Conservation (phyloP, 1,284 basidiomycete genomes). For the Volvariella volvacea region DNA sequence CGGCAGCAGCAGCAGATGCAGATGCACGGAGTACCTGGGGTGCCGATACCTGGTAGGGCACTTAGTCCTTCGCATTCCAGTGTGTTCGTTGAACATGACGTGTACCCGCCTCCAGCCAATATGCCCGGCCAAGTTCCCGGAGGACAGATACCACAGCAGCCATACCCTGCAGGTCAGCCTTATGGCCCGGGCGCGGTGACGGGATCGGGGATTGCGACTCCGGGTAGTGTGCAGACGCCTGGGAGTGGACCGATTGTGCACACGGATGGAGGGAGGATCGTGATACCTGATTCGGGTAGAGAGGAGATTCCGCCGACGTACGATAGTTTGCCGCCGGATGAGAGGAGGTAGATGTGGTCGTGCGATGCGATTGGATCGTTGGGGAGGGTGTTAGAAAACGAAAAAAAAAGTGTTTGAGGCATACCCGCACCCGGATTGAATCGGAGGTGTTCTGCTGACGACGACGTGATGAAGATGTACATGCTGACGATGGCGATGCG, state of each 20-base stretch:
- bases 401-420: too few species aligned
- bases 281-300: background rate
- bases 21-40: background rate
- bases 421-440: too few species aligned
- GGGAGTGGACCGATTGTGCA: background rate
- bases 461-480: too few species aligned
- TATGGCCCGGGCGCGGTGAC: background rate
- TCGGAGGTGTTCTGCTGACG: too few species aligned
- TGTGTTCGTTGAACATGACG: background rate
- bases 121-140: too few species aligned
- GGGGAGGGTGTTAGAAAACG: too few species aligned
- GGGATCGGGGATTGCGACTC: background rate
- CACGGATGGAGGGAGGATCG: slow-evolving; percentile 1
- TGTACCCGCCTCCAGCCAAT: background rate
- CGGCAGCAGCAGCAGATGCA: background rate
- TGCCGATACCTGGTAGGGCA: background rate
- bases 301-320: background rate
- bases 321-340: background rate
- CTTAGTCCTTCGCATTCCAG: background rate
- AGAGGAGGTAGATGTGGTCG: slow-evolving; percentile 1
- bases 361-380: too few species aligned
- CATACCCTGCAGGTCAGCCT: background rate
- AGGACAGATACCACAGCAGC: background rate
- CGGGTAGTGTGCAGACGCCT: background rate
- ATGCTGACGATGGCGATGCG: too few species aligned